Base-by-base conservation (phyloP, 148 eudicot genomes). In the Rhododendron vialii region DNA sequence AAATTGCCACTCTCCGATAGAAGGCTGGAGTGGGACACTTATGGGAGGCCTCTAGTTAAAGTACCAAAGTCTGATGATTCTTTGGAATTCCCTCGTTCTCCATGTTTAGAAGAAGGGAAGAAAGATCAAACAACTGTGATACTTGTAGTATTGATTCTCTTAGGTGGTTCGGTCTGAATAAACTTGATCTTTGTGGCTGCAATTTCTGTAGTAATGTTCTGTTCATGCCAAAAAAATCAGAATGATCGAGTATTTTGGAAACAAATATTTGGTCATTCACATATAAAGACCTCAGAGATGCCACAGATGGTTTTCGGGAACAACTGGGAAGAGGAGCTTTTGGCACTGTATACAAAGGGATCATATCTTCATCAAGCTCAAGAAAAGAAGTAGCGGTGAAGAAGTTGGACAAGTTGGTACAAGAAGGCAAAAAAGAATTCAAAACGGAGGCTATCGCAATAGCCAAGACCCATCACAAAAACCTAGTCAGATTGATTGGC, bases 1-100 rank as follows among this genome's bases (percentile, higher is more conserved):
- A 89, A 83, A 80, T 78, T 89, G 51, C 89, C 91, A n/a, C 55
- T 89, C 12, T 85, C 89, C 5, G 85, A 85, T 50, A 89, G 91
- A 48, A 89, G 89, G 78, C 50, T 84, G 7, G 89, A 87, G 45
- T 38, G n/a, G 15, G 38, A 14, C 50, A 22, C 78, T 12, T 28
- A 84, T 35, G 53, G 67, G 11, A 82, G 76, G n/a, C 86, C 86
- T 26, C 43, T 87, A 15, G 38, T 87, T 38, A 87, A 87, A 86
- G 47, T 69, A 5, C 74, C 82, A 36, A 85, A 73, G 74, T 36
- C 28, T 33, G 78, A 61, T 38, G 74, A 7, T 14, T 65, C 88
- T 1, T 12, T 12, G 20, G 17, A 36, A n/a, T 35, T 20, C 14
- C 78, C 18, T 28, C 24, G 43, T 84, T 9, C 20, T 67, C 86